A percentile compares a stretch with the other conserved stretches of the same genome.
These are phyloP conservation scores for Plicaturopsis crispa DNA, from an alignment of 768 basidiomycete species.

Conservation along the genomic window DNA sequence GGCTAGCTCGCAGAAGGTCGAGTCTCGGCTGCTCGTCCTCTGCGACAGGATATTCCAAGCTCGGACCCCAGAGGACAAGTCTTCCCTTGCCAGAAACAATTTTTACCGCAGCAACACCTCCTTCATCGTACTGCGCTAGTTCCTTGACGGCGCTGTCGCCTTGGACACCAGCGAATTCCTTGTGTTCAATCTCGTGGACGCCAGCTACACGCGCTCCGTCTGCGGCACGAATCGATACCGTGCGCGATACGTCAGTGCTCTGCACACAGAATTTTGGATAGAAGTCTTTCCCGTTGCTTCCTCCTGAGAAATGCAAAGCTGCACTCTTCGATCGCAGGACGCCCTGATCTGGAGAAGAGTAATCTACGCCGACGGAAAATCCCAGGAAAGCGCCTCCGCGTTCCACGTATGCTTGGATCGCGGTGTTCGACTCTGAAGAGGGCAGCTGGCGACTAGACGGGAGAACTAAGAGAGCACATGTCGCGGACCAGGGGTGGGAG, in stretches of 20 bases:
- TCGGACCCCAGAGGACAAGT: constrained; percentile 47
- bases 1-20: constrained; percentile 22
- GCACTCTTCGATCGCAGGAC: constrained; percentile 18
- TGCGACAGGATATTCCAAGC: constrained; percentile 40
- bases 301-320: constrained; percentile 29
- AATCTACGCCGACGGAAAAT: constrained; percentile 54
- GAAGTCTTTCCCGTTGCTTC: constrained; percentile 22
- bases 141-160: constrained; percentile 11
- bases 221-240: constrained; percentile 11
- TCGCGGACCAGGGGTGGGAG: constrained; percentile 67
- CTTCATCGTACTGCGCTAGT: constrained; percentile 11
- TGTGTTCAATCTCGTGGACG: constrained; percentile 18
- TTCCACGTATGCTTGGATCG: constrained; percentile 55
- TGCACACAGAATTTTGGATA: constrained; percentile 5
- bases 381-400: constrained; percentile 67
- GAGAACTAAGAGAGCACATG: constrained; percentile 75
- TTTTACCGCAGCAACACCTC: constrained; percentile 23
- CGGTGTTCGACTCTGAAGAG: constrained; percentile 29
- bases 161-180: constrained; percentile 20
- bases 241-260: constrained; percentile 6
- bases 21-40: constrained; percentile 16
- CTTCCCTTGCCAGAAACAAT: constrained; percentile 36
- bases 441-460: constrained; percentile 47
- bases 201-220: constrained; percentile 20
- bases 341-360: constrained; percentile 28